These are phyloP conservation scores for Talaromyces wortmannii DNA, from an alignment of 495 filamentous ascomycete species.

Conservation along the genomic window DNA sequence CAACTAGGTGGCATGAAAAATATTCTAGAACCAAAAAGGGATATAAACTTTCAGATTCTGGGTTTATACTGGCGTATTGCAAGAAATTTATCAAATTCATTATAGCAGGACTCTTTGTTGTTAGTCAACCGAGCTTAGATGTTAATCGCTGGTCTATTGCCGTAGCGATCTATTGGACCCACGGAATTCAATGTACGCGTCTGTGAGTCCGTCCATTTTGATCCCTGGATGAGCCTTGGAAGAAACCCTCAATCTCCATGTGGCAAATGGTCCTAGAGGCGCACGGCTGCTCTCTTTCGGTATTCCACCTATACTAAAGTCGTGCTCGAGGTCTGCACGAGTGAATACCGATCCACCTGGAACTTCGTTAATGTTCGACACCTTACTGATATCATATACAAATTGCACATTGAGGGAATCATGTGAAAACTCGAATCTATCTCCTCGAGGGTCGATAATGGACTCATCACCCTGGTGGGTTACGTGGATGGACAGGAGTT, in stretches of 20 bases:
- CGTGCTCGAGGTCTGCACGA: neutral
- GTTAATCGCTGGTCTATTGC: neutral
- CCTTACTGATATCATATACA: neutral
- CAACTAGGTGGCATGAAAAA: neutral
- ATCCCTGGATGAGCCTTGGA: neutral
- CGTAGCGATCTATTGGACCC: neutral
- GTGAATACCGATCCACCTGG: neutral
- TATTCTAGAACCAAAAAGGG: neutral
- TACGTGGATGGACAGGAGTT: neutral
- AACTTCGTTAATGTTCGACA: neutral
- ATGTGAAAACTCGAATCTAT: neutral
- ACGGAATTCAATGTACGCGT: neutral
- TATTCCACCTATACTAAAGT: neutral
- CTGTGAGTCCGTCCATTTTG: neutral
- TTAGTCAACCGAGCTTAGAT: neutral
- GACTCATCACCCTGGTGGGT: neutral
- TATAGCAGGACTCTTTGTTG: neutral
- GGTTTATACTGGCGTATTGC: neutral
- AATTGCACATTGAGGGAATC: constrained; percentile 1
- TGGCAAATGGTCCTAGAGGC: neutral
- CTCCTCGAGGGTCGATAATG: neutral
- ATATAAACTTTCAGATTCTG: neutral
- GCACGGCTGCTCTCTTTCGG: neutral
- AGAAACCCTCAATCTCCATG: neutral
- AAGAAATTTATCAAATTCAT: neutral